These are phyloP conservation scores for Penicillium rolfsii DNA, from an alignment of 2,329 filamentous ascomycete genomes.

Conservation along the genomic window DNA sequence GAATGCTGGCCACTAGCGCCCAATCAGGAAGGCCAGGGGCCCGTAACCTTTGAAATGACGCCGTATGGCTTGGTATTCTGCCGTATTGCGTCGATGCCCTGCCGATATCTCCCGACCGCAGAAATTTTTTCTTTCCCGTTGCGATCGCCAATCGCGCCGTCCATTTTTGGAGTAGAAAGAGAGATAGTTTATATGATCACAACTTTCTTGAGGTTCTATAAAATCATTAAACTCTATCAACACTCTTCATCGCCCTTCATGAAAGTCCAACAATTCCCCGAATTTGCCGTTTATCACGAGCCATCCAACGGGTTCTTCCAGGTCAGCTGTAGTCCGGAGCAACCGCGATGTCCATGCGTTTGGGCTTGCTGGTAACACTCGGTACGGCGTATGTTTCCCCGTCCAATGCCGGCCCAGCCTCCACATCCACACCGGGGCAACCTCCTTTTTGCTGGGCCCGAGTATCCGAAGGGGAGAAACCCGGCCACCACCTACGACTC, in stretches of 20 bases:
- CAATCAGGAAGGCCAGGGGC: conserved; percentile 27
- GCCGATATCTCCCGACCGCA: conserved; percentile 47
- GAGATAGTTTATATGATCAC: neutral
- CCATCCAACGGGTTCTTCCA: neutral
- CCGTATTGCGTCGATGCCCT: conserved; percentile 20
- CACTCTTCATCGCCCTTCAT: neutral
- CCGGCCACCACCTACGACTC: neutral
- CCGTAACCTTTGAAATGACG: conserved; percentile 6
- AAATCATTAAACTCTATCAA: neutral
- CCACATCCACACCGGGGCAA: conserved; percentile 32
- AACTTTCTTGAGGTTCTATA: neutral
- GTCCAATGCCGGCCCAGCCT: conserved; percentile 23
- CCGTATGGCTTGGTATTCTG: conserved; percentile 14
- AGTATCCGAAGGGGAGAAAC: conserved; percentile 34
- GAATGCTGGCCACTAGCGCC: conserved; percentile 37
- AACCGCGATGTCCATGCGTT: conserved; percentile 22
- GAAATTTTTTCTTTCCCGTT: conserved; percentile 18
- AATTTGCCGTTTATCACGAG: neutral
- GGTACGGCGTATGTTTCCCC: conserved; percentile 31
- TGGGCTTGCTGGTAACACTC: conserved; percentile 15
- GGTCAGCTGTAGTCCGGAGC: conserved; percentile 26
- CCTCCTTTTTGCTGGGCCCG: conserved; percentile 34
- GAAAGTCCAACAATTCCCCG: neutral
- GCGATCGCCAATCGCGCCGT: neutral
- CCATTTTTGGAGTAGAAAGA: neutral